A percentile compares a stretch with the other conserved stretches of the same genome.
These are phyloP conservation scores for Arthrobotrys musiformis DNA, from an alignment of 2,329 filamentous ascomycete genomes.

Conservation along the genomic window DNA sequence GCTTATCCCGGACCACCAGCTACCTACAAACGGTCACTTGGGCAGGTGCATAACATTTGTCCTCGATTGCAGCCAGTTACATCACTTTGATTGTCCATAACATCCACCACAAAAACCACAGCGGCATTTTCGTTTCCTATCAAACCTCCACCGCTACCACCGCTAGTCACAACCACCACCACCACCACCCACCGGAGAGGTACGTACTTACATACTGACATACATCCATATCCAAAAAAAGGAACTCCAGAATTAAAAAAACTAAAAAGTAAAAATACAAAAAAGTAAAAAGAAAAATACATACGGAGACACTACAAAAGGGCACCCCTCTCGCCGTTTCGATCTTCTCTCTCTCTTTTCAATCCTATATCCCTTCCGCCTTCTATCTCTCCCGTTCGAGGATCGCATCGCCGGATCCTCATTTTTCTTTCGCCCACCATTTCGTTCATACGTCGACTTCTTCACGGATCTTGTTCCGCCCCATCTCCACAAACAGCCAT, in stretches of 20 bases:
- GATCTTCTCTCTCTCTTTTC: not conserved
- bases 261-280: not conserved
- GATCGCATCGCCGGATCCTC: constrained; percentile 9
- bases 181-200: not conserved
- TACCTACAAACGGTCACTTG: constrained; percentile 34
- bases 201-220: too few relatives aligned
- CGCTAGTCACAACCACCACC: not conserved
- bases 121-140: constrained; percentile 38
- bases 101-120: constrained; percentile 5
- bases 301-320: constrained; percentile 23
- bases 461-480: constrained; percentile 37
- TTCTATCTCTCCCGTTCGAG: not conserved
- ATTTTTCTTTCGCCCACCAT: constrained; percentile 40
- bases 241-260: not conserved
- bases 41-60: constrained; percentile 34
- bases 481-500: constrained; percentile 30
- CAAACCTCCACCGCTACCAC: not conserved
- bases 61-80: constrained; percentile 21
- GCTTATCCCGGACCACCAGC: constrained; percentile 28
- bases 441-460: constrained; percentile 49
- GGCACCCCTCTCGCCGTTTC: not conserved
- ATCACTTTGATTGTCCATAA: too few relatives aligned
- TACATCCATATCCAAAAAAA: too few relatives aligned
- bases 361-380: not conserved
- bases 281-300: not conserved